Evolutionary conservation across 202 grass and related monocot species (phyloP).

Genomic region (Zizania palustris): DNA sequence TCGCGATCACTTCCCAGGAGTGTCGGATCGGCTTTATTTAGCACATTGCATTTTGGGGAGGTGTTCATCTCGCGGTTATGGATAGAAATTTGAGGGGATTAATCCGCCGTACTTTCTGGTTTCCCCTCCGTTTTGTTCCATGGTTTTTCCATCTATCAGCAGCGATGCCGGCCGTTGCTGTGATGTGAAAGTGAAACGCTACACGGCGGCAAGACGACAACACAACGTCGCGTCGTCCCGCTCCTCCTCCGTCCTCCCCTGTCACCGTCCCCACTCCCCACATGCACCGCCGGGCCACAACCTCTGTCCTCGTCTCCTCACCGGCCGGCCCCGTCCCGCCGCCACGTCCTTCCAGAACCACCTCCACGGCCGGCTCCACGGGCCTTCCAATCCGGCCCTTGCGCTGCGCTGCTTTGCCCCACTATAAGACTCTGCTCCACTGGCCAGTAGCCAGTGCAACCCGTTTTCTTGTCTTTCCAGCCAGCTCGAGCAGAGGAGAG

Average conservation of each 20-base stretch:
- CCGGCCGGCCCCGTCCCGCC: conserved; percentile 23
- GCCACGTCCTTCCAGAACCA: conserved; percentile 50
- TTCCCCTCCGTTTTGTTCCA: not conserved
- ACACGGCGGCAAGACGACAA: not conserved
- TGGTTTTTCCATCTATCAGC: not conserved
- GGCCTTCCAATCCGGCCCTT: not conserved
- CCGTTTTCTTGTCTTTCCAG: not conserved
- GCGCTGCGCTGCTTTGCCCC: not conserved
- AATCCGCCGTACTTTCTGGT: not conserved
- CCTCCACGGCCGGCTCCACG: conserved; percentile 25
- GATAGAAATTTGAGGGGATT: no score
- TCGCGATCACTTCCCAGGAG: no score
- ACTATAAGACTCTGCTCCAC: conserved; percentile 62
- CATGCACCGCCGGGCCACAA: not conserved
- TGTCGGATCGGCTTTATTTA: no score
- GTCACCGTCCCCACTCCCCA: conserved; percentile 37
- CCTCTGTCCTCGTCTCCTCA: not conserved
- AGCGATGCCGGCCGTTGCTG: not conserved
- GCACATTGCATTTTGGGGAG: no score
- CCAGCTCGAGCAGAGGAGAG: conserved; percentile 2
- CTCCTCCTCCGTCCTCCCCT: not conserved
- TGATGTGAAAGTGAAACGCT: no score
- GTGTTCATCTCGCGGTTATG: no score
- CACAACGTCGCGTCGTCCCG: not conserved
- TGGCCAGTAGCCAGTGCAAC: not conserved